A percentile compares a stretch with the other conserved stretches of the same genome.
phyloP scores from a whole-genome alignment of 2,329 filamentous ascomycete species.

The Colletotrichum nymphaeae region DNA sequence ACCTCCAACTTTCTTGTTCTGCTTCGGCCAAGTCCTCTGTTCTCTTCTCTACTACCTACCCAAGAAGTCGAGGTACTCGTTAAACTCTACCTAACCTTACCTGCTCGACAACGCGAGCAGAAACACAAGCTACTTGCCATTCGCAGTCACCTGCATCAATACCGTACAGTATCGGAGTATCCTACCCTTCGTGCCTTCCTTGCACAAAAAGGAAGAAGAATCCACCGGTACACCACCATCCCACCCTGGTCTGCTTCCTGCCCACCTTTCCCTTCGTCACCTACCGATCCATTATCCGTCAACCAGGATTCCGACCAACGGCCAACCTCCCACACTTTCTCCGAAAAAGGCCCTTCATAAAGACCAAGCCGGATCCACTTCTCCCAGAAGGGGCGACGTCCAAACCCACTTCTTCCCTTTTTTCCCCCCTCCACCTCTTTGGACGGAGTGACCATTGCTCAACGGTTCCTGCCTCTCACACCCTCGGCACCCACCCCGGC shows the following conservation, averaged over 20 bases:
- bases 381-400: slow-evolving; percentile 35
- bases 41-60: not conserved
- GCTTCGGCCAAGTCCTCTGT: not conserved
- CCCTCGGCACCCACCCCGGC: slow-evolving; percentile 33
- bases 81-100: too few species aligned
- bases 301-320: slow-evolving; percentile 29
- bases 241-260: slow-evolving; percentile 1
- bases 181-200: slow-evolving; percentile 2
- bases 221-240: not conserved
- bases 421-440: slow-evolving; percentile 26
- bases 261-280: slow-evolving; percentile 25
- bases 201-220: slow-evolving; percentile 14
- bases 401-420: slow-evolving; percentile 36
- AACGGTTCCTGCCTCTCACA: slow-evolving; percentile 35
- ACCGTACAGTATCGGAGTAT: not conserved
- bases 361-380: slow-evolving; percentile 31
- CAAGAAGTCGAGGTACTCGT: too few species aligned
- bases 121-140: not conserved
- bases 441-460: slow-evolving; percentile 33
- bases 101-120: not conserved
- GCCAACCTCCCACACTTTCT: slow-evolving; percentile 35
- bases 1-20: slow-evolving; percentile 35
- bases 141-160: not conserved
- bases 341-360: slow-evolving; percentile 36
- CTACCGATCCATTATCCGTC: slow-evolving; percentile 29